Evolutionary conservation across 2,329 filamentous ascomycete species (phyloP).

Genomic region (Phialophora macrospora): DNA sequence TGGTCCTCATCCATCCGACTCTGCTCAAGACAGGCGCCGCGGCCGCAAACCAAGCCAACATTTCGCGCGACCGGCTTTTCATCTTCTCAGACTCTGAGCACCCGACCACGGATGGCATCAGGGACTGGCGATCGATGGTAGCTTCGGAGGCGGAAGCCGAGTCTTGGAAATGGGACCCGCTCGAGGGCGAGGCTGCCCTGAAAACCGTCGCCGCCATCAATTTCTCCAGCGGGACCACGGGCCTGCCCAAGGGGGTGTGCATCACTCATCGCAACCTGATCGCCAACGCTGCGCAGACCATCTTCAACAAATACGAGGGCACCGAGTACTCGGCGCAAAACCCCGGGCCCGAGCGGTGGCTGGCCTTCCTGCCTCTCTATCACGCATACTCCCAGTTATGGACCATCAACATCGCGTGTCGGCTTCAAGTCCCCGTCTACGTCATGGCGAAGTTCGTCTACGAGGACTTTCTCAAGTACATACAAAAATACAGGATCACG

Average conservation of each 20-base stretch:
- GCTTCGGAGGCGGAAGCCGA: conserved; percentile 48
- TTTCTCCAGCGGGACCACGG: conserved; percentile 59
- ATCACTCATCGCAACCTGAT: conserved; percentile 58
- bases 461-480: conserved; percentile 59
- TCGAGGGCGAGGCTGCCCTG: conserved; percentile 45
- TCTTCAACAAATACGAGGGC: conserved; percentile 66
- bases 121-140: conserved; percentile 48
- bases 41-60: conserved; percentile 37
- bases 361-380: conserved; percentile 55
- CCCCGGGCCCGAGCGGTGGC: conserved; percentile 51
- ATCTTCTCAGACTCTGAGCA: conserved; percentile 37
- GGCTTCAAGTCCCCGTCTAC: conserved; percentile 63
- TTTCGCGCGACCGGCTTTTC: conserved; percentile 37
- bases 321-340: conserved; percentile 60
- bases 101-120: conserved; percentile 51
- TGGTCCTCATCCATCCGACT: conserved; percentile 56
- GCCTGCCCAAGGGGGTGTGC: conserved; percentile 58
- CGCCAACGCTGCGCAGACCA: conserved; percentile 63
- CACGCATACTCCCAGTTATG: conserved; percentile 57
- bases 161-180: conserved; percentile 46
- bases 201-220: conserved; percentile 55
- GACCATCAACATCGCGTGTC: conserved; percentile 63
- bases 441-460: conserved; percentile 69
- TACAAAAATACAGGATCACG: conserved; percentile 57
- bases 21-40: conserved; percentile 52